These are phyloP conservation scores for Stentor roeselii DNA, from an alignment of 73 alveolate species.

Conservation along the genomic window DNA sequence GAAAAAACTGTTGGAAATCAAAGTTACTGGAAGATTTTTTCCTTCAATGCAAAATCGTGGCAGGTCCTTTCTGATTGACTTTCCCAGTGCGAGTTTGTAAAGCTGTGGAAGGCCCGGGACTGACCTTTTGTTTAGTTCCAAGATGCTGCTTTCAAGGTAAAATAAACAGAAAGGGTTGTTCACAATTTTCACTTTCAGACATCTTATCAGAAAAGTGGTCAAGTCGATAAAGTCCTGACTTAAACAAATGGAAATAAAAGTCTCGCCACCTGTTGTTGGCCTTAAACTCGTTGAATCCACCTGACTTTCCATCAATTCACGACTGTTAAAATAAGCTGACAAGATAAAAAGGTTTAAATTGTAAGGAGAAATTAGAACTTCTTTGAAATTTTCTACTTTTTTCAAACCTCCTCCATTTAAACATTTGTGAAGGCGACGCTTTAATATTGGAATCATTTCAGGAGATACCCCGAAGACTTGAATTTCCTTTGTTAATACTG, in stretches of 20 bases:
- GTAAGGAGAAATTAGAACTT: neutral
- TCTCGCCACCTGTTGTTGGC: neutral
- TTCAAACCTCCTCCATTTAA: neutral
- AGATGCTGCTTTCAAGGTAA: neutral
- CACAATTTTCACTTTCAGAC: no score
- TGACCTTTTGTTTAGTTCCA: conserved; percentile 11
- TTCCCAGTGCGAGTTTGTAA: neutral
- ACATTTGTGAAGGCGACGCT: neutral
- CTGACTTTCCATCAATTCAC: neutral
- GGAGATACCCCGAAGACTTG: neutral
- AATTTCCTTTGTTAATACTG: neutral
- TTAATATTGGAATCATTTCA: no score
- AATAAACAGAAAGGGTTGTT: neutral
- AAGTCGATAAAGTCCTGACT: neutral
- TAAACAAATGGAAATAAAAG: neutral
- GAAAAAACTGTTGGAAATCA: neutral
- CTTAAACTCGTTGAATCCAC: neutral
- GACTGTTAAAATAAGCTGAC: neutral
- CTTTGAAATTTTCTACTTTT: neutral
- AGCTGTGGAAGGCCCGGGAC: neutral
- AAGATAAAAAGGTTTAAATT: no score
- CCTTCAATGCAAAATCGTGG: conserved; percentile 4
- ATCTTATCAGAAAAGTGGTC: no score
- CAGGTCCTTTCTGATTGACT: neutral
- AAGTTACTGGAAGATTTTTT: neutral